These are phyloP conservation scores for Tulasnella sp. DNA, from an alignment of 768 basidiomycete species.

Conservation along the genomic window DNA sequence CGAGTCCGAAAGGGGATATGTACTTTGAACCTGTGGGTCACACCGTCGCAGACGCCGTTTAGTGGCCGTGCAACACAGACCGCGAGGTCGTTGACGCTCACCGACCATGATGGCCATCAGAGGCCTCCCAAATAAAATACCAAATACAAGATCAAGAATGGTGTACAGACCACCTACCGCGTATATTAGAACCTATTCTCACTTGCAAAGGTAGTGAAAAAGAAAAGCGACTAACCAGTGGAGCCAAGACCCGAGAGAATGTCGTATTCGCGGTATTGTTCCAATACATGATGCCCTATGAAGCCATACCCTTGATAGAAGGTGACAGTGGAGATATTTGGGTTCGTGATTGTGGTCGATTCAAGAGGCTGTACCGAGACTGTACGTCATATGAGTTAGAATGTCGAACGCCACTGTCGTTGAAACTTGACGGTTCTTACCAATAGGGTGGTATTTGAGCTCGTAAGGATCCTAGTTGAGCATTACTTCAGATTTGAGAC, in stretches of 20 bases:
- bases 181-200: not conserved
- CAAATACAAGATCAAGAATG: conserved; percentile 13
- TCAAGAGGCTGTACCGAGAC: not conserved
- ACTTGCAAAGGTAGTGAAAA: too few relatives aligned
- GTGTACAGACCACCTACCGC: conserved; percentile 4
- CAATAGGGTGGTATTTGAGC: conserved; percentile 8
- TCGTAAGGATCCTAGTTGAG: not conserved
- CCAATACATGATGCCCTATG: not conserved
- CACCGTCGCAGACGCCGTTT: not conserved
- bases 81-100: not conserved
- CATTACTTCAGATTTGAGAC: not conserved
- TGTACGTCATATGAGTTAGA: too few relatives aligned
- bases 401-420: too few relatives aligned
- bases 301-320: conserved; percentile 12
- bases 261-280: conserved; percentile 4
- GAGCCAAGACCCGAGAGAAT: conserved; percentile 7
- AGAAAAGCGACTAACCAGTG: not conserved
- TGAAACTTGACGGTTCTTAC: too few relatives aligned
- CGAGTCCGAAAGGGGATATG: conserved; percentile 13
- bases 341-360: not conserved
- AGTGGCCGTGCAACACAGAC: not conserved
- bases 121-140: conserved; percentile 7
- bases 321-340: conserved; percentile 6
- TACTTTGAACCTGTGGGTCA: conserved; percentile 11
- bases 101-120: conserved; percentile 13